Evolutionary conservation across 805 yeast genomes (phyloP), one percentile per base, ranked within the genome.

Genomic region (Candida arabinofermentans): DNA sequence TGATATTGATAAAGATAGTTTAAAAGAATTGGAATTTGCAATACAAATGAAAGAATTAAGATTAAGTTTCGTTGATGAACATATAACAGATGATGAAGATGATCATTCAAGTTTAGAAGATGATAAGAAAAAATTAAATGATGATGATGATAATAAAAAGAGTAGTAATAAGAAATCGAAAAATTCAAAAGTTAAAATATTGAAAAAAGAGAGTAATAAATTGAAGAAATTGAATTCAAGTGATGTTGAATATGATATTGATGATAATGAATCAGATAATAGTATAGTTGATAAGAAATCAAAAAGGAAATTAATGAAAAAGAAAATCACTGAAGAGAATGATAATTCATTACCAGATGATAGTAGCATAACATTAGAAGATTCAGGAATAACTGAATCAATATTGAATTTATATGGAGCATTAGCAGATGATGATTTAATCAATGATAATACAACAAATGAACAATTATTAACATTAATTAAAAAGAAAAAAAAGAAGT

Each of bases 11-110:
- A 43, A 43, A 5, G 82, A 76, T 48, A 69, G 79, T 1, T 70
- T 65, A 13, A 65, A 58, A 41, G 82, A 77, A 54, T 60, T 67
- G 27, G 71, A 65, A 31, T 75, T 69, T 54, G 74, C 78, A 1
- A 67, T 65, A 16, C 65, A 60, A 32, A 76, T 77, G 82, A 70
- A 65, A 50, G 55, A 58, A 39, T 55, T 71, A 17, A 65, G 82
- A 44, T 47, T 62, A 36, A 47, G 48, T n/a, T 59, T 58, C 40
- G 51, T 59, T 18, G 51, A 49, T n/a, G 32, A 29, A 14, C 32
- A 29, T 29, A 8, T 26, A 7, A 35, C 27, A 7, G 54, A 40
- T 14, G 47, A 40, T 23, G 46, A 39, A 9, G 39, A 36, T 12
- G 39, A 36, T 4, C 23, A 36, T 26, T 24, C 27, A 5, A 12